These are phyloP conservation scores for Puccinia novopanici DNA, from an alignment of 1,284 basidiomycete species.

Conservation along the genomic window DNA sequence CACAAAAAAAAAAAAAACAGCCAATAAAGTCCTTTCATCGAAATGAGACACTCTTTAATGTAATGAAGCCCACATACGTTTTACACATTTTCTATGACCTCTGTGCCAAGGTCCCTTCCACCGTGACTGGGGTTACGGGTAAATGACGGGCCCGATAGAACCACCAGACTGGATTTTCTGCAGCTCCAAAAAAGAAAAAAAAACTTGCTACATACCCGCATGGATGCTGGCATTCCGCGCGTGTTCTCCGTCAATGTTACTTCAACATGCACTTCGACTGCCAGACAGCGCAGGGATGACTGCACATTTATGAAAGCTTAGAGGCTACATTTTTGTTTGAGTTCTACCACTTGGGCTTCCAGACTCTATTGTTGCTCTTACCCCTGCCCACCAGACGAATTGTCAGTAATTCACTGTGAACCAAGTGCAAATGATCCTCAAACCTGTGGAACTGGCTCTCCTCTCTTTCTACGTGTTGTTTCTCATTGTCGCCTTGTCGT, in stretches of 20 bases:
- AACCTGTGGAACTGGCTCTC: conserved; percentile 2
- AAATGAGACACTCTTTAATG: no score
- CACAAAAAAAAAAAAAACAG: no score
- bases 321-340: background rate
- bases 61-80: no score
- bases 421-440: background rate
- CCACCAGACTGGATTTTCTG: background rate
- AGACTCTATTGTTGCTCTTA: background rate
- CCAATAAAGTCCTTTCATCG: no score
- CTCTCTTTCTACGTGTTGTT: conserved; percentile 15
- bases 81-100: background rate
- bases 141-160: background rate
- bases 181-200: background rate
- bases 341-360: background rate
- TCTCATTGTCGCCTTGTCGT: conserved; percentile 4
- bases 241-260: conserved; percentile 4
- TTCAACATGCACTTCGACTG: background rate
- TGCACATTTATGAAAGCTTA: background rate
- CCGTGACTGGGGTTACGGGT: background rate
- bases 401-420: background rate
- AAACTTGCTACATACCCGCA: background rate
- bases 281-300: conserved; percentile 5
- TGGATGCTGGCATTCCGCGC: background rate
- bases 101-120: background rate
- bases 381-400: background rate